Percentiles rank a stretch among this genome's conserved stretches.
Evolutionary conservation across 805 yeast species (phyloP).

Genomic region (Candida sithepensis): DNA sequence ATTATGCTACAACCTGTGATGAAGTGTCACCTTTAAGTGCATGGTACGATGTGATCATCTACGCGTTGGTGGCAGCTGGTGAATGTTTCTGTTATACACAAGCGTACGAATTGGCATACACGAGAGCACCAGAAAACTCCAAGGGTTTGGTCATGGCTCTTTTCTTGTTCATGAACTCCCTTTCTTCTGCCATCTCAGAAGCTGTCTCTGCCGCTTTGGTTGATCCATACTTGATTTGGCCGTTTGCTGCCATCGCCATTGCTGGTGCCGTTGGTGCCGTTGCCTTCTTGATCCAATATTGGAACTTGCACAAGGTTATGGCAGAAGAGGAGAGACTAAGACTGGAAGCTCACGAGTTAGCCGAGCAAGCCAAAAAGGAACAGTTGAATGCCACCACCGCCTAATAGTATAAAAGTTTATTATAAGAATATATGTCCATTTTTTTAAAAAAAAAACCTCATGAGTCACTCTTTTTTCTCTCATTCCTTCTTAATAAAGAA

Average conservation of each 20-base stretch:
- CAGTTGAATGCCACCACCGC: conserved; percentile 1
- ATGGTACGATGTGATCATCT: conserved; percentile 30
- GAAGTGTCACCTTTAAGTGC: conserved; percentile 32
- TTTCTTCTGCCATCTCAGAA: conserved; percentile 45
- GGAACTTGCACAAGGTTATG: conserved; percentile 31
- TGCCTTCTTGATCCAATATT: conserved; percentile 24
- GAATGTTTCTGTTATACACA: conserved; percentile 51
- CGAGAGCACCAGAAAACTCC: conserved; percentile 50
- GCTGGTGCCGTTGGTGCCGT: conserved; percentile 35
- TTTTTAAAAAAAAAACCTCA: too few relatives aligned
- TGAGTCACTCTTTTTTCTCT: too few relatives aligned
- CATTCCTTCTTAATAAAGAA: too few relatives aligned
- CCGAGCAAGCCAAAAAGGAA: background rate
- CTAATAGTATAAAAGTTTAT: too few relatives aligned
- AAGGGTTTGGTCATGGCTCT: conserved; percentile 50
- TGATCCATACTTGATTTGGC: conserved; percentile 42
- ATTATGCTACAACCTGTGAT: conserved; percentile 37
- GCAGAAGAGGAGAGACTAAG: conserved; percentile 21
- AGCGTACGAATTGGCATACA: conserved; percentile 51
- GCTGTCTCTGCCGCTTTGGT: conserved; percentile 37
- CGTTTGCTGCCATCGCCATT: conserved; percentile 37
- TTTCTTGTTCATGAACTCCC: conserved; percentile 37
- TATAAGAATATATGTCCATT: too few relatives aligned
- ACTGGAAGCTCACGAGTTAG: conserved; percentile 7
- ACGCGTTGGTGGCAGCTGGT: conserved; percentile 43